phyloP scores from a whole-genome alignment of 345 rosid species.

The Zanthoxylum bungeanum region DNA sequence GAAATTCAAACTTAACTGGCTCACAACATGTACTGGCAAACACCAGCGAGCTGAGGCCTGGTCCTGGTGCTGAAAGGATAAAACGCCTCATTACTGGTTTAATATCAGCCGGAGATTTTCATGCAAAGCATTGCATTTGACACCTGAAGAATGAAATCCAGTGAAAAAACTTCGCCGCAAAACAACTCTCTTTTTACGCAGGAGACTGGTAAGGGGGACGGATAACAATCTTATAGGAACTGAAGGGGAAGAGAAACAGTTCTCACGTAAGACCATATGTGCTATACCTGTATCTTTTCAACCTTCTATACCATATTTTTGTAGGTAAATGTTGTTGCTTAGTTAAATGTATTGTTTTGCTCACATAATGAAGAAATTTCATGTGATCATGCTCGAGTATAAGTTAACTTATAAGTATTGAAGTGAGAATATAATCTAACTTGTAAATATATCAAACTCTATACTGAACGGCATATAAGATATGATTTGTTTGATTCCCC shows the following conservation, averaged over 20 bases:
- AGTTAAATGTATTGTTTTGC: constrained; percentile 11
- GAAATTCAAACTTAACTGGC: constrained; percentile 20
- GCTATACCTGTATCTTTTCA: background rate
- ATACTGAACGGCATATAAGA: too few relatives aligned
- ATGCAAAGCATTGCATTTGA: constrained; percentile 54
- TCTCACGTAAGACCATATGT: background rate
- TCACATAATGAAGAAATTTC: background rate
- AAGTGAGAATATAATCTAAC: too few relatives aligned
- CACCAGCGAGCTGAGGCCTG: constrained; percentile 53
- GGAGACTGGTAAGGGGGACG: background rate
- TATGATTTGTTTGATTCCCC: too few relatives aligned
- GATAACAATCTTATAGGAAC: constrained; percentile 7
- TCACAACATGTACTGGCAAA: constrained; percentile 17
- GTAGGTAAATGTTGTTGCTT: constrained; percentile 12
- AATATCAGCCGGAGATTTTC: constrained; percentile 53
- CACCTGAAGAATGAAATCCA: constrained; percentile 10
- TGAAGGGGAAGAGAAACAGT: constrained; percentile 8
- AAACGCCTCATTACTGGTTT: constrained; percentile 47
- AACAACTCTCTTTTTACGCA: background rate
- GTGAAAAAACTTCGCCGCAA: background rate
- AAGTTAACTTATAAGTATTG: too few relatives aligned
- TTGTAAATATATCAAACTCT: too few relatives aligned
- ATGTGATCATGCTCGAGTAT: background rate
- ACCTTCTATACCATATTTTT: background rate
- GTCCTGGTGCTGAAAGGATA: constrained; percentile 69